Evolutionary conservation across 2,329 filamentous ascomycete species (phyloP).

Genomic region (Pseudocercospora vitis): DNA sequence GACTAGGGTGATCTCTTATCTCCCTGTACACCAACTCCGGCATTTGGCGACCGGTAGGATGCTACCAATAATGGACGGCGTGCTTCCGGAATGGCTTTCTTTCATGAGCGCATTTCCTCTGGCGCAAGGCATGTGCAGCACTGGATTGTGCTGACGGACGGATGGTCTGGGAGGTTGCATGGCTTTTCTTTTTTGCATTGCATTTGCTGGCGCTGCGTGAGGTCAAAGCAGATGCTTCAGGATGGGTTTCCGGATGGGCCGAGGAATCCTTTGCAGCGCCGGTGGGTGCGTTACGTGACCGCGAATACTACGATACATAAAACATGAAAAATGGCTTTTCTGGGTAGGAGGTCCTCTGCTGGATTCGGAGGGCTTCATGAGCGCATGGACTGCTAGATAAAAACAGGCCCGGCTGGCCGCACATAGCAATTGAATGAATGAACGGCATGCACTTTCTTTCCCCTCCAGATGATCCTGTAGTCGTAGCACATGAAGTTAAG

Average conservation of each 20-base stretch:
- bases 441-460: background rate
- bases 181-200: conserved; percentile 3
- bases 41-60: background rate
- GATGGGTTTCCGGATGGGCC: background rate
- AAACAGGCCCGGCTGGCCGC: background rate
- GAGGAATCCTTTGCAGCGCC: conserved; percentile 1
- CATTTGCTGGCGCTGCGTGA: conserved; percentile 3
- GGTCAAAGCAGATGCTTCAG: background rate
- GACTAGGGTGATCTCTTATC: background rate
- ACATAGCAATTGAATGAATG: background rate
- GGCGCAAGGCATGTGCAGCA: background rate
- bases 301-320: background rate
- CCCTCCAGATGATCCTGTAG: background rate
- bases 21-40: background rate
- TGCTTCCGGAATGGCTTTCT: background rate
- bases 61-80: background rate
- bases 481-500: background rate
- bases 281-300: background rate
- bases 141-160: background rate
- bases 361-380: conserved; percentile 1
- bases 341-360: conserved; percentile 1
- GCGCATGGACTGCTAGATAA: background rate
- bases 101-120: background rate
- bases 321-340: background rate
- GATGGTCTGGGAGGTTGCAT: background rate